Evolutionary conservation across 257 asterid species (phyloP).

Genomic region (Forsythia suspensa): DNA sequence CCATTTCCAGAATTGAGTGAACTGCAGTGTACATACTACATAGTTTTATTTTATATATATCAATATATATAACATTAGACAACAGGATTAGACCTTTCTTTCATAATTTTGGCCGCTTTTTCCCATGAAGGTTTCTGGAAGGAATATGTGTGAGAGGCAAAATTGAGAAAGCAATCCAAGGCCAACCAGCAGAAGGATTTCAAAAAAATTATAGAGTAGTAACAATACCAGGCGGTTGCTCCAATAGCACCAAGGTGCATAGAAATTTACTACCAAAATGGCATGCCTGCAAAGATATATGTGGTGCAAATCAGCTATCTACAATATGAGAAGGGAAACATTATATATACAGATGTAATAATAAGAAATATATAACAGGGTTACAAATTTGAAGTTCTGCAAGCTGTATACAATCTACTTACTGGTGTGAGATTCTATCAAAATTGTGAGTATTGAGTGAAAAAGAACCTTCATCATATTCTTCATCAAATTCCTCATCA

Average conservation of each 20-base stretch:
- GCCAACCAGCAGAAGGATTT: slow-evolving; percentile 15
- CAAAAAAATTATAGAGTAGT: neutral
- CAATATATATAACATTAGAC: neutral
- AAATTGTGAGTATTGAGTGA: slow-evolving; percentile 59
- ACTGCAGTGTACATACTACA: slow-evolving; percentile 11
- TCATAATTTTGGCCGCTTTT: slow-evolving; percentile 82
- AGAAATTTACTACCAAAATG: slow-evolving; percentile 82
- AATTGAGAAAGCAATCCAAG: slow-evolving; percentile 11
- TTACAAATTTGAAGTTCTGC: slow-evolving; percentile 3
- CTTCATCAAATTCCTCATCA: slow-evolving; percentile 77
- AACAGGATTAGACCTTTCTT: slow-evolving; percentile 59
- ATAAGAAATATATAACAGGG: slow-evolving; percentile 14
- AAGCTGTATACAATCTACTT: slow-evolving; percentile 36
- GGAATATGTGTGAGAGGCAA: slow-evolving; percentile 13
- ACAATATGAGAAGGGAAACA: slow-evolving; percentile 9
- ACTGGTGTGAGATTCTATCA: slow-evolving; percentile 80
- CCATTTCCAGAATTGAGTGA: slow-evolving; percentile 25
- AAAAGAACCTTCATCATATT: slow-evolving; percentile 82
- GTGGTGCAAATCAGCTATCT: slow-evolving; percentile 13
- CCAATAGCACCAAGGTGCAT: slow-evolving; percentile 96
- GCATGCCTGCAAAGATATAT: slow-evolving; percentile 52
- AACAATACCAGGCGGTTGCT: slow-evolving; percentile 78
- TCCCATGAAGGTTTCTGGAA: slow-evolving; percentile 98
- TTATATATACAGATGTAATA: slow-evolving; percentile 9
- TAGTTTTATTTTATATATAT: too few relatives aligned